Base-by-base conservation (phyloP, 805 yeast species). In the Komagataella populi region DNA sequence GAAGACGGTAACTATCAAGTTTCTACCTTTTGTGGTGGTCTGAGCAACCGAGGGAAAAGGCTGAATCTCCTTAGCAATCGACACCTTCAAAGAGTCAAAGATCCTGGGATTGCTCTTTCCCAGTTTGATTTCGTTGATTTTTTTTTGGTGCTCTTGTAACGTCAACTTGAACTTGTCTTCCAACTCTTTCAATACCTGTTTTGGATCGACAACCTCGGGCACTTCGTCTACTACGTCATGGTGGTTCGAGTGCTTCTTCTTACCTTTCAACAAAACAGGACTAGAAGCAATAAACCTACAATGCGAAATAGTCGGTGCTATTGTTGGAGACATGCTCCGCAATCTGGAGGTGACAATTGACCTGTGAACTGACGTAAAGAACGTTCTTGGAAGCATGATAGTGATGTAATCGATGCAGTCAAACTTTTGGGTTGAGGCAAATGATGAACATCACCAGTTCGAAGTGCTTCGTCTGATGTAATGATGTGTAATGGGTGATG, bases 1-100 rank as follows among this genome's bases (percentile, higher is more conserved):
- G 64, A 84, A 91, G 1, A 89, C 90, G 0, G 96, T 88, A n/a
- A 91, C 78, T 36, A 77, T 66, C 50, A 87, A 70, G 57, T 79
- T 73, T 58, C 86, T 75, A 23, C 74, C 70, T 57, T 83, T 83
- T 50, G 79, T 57, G 0, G 84, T 69, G 2, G 91, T 83, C 54
- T 82, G 83, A 1, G 96, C 96, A 24, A 87, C 66, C 30, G 80
- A 71, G 2, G 79, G 75, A 61, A 83, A 84, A 2, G 73, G 73
- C 1, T 69, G 63, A 49, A 73, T 70, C 12, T 75, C 70, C 46
- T 76, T 73, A 43, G 72, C 74, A 3, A 77, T 58, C 16, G 70
- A 68, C 16, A 91, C 74, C 45, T 63, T 63, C 53, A 89, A 64
- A 4, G 72, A 63, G 62, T 84, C 84, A 57, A 88, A 86, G 17